Evolutionary conservation across 1,139 yeast genomes (phyloP), one percentile per base, ranked within the genome.

Genomic region (Blastobotrys serpentis): DNA sequence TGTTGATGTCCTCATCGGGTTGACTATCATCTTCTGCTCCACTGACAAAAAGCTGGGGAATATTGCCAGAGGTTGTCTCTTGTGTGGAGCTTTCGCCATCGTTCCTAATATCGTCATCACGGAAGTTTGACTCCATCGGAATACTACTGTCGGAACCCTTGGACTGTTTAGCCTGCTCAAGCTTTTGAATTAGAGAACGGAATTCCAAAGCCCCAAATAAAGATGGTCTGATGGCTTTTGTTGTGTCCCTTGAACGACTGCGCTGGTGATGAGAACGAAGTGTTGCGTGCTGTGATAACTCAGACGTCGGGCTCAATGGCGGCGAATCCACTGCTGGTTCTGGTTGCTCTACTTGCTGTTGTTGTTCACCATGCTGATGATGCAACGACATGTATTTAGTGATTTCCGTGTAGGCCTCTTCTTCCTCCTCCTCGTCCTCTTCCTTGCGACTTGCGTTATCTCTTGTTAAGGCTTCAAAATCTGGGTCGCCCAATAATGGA

Each of bases 161-260:
- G 4, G 40, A 10, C n/a, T n/a, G 25, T 19, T 52, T 49, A 10
- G 55, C 43, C 22, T 47, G 47, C 11, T 47, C 50, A 19, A 52
- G 56, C 47, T 51, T 53, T 47, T 48, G 63, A 54, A 55, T 56
- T 25, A 54, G 60, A 32, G 58, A 65, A 29, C 67, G 68, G 47
- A 70, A 64, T 44, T 72, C 77, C 21, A 75, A 58, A 1, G 79
- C 78, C 36, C 71, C 66, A 37, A 72, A 61, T 7, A 75, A 56
- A 0, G 78, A 74, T 1, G 78, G 76, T 47, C 78, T 56, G 13
- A 73, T 63, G 3, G 70, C 59, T 1, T 63, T 19, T 4, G 23
- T 36, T 18, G 25, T 36, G 51, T 7, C 40, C n/a, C 40, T 18
- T 19, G 40, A 36, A 11, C 22, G 19, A 25, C 34, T 16, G 1